These are phyloP conservation scores for Neonectria hederae DNA, from an alignment of 2,329 filamentous ascomycete species.

Conservation along the genomic window DNA sequence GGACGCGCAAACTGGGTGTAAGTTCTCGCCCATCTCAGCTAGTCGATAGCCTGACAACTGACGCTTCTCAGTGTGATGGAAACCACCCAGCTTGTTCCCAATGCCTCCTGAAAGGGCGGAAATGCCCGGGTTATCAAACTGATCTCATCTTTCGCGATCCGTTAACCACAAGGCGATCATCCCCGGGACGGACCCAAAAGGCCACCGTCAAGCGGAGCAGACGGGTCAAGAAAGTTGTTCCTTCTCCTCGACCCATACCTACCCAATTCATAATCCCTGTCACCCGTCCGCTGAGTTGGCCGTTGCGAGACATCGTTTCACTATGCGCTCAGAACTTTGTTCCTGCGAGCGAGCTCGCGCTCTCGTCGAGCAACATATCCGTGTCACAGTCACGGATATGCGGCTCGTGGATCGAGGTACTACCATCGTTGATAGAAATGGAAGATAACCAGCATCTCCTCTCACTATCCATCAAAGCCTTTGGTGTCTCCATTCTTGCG, in stretches of 20 bases:
- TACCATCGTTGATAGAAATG: constrained; percentile 44
- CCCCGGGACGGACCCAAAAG: background rate
- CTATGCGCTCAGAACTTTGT: constrained; percentile 37
- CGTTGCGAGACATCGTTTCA: constrained; percentile 38
- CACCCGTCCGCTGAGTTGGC: constrained; percentile 27
- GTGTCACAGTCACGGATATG: constrained; percentile 49
- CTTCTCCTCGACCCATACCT: background rate
- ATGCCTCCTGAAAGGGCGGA: constrained; percentile 27
- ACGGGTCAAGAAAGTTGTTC: background rate
- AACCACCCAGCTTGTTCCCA: constrained; percentile 39
- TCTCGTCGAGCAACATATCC: background rate
- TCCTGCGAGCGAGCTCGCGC: constrained; percentile 13
- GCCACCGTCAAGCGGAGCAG: background rate
- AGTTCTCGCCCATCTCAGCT: background rate
- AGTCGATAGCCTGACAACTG: background rate
- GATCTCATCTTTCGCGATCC: constrained; percentile 37
- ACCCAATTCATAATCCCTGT: background rate
- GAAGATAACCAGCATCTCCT: constrained; percentile 36
- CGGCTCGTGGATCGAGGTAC: constrained; percentile 52
- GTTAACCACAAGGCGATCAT: background rate
- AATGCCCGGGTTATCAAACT: constrained; percentile 40
- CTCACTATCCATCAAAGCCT: constrained; percentile 45
- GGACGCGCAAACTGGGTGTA: constrained; percentile 39
- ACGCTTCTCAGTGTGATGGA: constrained; percentile 37
- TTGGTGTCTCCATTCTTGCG: constrained; percentile 45